Conservation (phyloP, 352 stramenopile species). For the Pythium graminicola region DNA sequence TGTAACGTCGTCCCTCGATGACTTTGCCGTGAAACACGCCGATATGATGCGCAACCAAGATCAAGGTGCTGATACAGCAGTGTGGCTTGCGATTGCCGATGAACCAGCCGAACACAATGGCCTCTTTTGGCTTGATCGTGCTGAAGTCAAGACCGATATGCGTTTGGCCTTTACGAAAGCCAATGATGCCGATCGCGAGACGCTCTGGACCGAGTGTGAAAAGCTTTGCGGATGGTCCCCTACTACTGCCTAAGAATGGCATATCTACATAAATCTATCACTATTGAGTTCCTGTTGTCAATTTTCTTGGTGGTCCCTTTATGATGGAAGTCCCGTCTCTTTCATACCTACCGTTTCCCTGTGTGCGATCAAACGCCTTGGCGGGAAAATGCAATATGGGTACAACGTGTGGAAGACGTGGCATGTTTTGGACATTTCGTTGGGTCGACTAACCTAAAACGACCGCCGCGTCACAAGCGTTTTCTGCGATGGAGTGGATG, state of each 20-base stretch:
- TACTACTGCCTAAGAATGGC: neutral
- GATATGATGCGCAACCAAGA: slow-evolving; percentile 41
- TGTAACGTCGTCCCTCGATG: slow-evolving; percentile 29
- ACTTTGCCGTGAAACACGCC: slow-evolving; percentile 33
- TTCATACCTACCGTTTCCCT: neutral
- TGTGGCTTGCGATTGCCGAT: slow-evolving; percentile 44
- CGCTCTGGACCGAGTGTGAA: slow-evolving; percentile 34
- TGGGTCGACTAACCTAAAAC: no score
- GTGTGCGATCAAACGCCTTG: neutral
- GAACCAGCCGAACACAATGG: slow-evolving; percentile 30
- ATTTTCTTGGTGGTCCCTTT: neutral
- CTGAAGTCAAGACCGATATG: slow-evolving; percentile 37
- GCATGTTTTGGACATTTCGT: slow-evolving; percentile 9
- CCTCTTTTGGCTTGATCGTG: slow-evolving; percentile 42
- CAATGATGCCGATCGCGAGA: slow-evolving; percentile 33
- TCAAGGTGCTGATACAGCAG: slow-evolving; percentile 38
- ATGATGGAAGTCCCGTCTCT: neutral
- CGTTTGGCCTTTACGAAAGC: slow-evolving; percentile 33
- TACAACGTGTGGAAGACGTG: neutral
- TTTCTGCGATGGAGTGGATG: no score
- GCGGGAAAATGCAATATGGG: neutral
- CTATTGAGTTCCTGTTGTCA: neutral
- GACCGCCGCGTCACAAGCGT: no score
- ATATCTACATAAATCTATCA: neutral
- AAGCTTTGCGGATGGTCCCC: slow-evolving; percentile 26